These are phyloP conservation scores for Aphanomyces astaci DNA, from an alignment of 352 stramenopile genomes.

Conservation along the genomic window DNA sequence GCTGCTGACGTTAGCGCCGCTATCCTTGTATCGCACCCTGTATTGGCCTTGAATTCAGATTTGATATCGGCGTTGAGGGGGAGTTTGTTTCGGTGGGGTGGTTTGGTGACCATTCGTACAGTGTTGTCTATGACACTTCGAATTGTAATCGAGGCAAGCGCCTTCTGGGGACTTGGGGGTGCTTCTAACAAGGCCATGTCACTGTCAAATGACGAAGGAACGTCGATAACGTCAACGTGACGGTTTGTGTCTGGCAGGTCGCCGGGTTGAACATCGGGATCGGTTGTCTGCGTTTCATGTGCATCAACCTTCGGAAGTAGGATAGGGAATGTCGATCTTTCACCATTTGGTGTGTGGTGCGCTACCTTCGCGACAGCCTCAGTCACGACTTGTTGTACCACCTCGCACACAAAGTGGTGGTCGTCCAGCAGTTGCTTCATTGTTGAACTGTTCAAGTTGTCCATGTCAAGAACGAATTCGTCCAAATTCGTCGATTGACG, in stretches of 20 bases:
- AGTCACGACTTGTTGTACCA: neutral
- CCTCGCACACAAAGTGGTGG: neutral
- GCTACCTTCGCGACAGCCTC: neutral
- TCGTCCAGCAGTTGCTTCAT: neutral
- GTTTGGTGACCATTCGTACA: no score
- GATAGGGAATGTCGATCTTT: neutral
- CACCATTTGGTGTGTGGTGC: neutral
- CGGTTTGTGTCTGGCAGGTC: no score
- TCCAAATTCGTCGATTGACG: constrained; percentile 1
- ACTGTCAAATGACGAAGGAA: neutral
- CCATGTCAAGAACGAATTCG: neutral
- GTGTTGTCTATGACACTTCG: neutral
- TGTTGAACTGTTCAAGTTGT: neutral
- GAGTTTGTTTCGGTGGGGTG: no score
- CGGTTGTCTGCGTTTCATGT: neutral
- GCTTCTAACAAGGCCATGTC: neutral
- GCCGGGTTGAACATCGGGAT: neutral
- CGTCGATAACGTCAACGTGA: no score
- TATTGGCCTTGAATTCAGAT: no score
- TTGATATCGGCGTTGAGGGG: no score
- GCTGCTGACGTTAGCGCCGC: no score
- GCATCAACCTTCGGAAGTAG: neutral
- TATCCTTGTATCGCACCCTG: no score
- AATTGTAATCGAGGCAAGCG: neutral
- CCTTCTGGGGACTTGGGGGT: neutral